Conservation (phyloP, 768 basidiomycete species). For the Pulveroboletus sp. region DNA sequence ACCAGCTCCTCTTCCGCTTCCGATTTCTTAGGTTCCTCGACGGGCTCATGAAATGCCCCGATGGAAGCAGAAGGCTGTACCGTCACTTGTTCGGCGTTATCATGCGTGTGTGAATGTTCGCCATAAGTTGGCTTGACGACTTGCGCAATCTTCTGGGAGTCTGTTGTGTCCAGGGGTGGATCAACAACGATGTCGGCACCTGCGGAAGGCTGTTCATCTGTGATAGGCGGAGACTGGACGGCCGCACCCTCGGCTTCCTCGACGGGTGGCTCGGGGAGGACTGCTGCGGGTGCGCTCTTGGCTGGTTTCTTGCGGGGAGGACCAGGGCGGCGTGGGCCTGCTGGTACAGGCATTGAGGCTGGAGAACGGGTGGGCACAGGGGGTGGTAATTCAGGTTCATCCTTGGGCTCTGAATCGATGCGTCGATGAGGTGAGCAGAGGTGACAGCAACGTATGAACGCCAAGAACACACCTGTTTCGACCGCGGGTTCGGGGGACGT, state of each 20-base stretch:
- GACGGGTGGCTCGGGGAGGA: conserved; percentile 26
- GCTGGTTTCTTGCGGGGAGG: conserved; percentile 68
- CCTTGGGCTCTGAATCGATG: conserved; percentile 21
- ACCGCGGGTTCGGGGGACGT: conserved; percentile 1
- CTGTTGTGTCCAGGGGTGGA: not conserved
- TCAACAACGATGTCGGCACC: conserved; percentile 6
- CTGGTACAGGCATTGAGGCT: conserved; percentile 69
- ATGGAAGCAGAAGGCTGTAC: not conserved
- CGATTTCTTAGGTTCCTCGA: conserved; percentile 8
- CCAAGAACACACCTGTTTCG: conserved; percentile 18
- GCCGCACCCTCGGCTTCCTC: conserved; percentile 10
- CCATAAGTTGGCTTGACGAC: not conserved
- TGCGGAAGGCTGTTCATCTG: conserved; percentile 4
- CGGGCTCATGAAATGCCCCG: conserved; percentile 5
- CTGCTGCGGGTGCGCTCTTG: conserved; percentile 45
- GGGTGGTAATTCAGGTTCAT: conserved; percentile 25
- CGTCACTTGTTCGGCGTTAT: not conserved
- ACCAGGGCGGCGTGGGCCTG: conserved; percentile 68
- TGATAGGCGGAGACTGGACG: conserved; percentile 1
- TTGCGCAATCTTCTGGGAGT: conserved; percentile 11
- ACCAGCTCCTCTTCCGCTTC: conserved; percentile 15
- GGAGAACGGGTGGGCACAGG: conserved; percentile 40
- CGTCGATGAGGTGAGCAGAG: conserved; percentile 6
- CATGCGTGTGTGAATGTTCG: not conserved
- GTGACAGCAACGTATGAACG: not conserved